phyloP scores from a whole-genome alignment of 2,329 filamentous ascomycete genomes.

The Hysterium pulicare region DNA sequence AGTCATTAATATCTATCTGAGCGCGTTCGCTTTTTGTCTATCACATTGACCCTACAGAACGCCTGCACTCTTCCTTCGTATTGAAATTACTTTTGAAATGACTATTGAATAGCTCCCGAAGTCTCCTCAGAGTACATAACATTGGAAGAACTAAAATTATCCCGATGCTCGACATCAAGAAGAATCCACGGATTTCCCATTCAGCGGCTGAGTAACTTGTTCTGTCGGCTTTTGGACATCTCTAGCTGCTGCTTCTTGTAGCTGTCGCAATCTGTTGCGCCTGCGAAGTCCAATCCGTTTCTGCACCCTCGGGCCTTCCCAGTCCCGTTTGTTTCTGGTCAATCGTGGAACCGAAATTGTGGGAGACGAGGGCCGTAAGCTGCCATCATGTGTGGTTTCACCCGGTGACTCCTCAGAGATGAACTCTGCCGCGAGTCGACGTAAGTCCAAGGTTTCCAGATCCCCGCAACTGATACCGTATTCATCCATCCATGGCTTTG shows the following conservation, averaged over 20 bases:
- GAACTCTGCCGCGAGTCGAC: conserved; percentile 22
- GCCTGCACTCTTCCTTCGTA: no score
- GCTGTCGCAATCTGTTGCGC: conserved; percentile 3
- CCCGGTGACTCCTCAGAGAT: conserved; percentile 11
- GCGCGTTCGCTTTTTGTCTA: no score
- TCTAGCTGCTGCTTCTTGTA: conserved; percentile 3
- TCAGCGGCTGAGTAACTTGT: no score
- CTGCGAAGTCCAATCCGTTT: conserved; percentile 19
- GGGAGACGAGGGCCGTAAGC: conserved; percentile 31
- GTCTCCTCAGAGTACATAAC: no score
- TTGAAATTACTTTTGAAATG: no score
- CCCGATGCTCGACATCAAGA: no score
- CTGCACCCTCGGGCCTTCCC: conserved; percentile 19
- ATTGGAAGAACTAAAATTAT: no score
- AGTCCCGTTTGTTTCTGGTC: conserved; percentile 12
- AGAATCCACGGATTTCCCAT: no score
- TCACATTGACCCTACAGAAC: no score
- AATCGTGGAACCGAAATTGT: conserved; percentile 21
- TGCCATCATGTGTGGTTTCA: conserved; percentile 16
- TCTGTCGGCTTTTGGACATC: no score
- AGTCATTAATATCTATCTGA: no score
- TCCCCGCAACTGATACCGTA: conserved; percentile 10
- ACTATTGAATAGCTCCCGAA: no score
- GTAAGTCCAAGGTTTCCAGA: conserved; percentile 23
- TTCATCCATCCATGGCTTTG: conserved; percentile 8